Conservation (phyloP, 2,329 filamentous ascomycete genomes). For the Penicillium sp. region DNA sequence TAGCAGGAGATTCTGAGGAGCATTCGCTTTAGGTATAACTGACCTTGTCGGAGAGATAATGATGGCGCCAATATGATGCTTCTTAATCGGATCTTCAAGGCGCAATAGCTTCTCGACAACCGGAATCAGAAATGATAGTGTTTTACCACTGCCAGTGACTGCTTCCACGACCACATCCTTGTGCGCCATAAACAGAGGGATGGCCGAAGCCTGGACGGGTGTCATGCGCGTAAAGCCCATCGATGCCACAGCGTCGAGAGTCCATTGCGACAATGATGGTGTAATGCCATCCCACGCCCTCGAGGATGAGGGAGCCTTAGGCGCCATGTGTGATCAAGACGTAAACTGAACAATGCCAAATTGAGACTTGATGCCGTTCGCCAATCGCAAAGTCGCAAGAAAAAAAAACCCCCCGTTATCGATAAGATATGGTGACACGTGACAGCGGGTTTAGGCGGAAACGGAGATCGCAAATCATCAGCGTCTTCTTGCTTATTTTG, state of each 20-base stretch:
- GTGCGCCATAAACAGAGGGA: slow-evolving; percentile 85
- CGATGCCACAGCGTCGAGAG: slow-evolving; percentile 78
- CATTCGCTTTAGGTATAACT: slow-evolving; percentile 12
- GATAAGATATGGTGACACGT: slow-evolving; percentile 44
- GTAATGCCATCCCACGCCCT: slow-evolving; percentile 72
- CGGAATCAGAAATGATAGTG: slow-evolving; percentile 82
- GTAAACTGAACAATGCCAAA: background rate
- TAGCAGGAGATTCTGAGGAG: background rate
- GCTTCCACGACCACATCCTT: slow-evolving; percentile 94
- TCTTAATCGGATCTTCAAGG: slow-evolving; percentile 81
- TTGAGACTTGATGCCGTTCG: slow-evolving; percentile 1
- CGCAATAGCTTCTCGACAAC: slow-evolving; percentile 81
- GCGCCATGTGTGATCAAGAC: slow-evolving; percentile 34
- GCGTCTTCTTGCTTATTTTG: slow-evolving; percentile 19
- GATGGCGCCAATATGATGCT: slow-evolving; percentile 87
- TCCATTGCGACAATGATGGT: slow-evolving; percentile 78
- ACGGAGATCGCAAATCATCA: slow-evolving; percentile 23
- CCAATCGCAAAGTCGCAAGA: slow-evolving; percentile 14
- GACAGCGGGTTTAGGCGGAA: slow-evolving; percentile 29
- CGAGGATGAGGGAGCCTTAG: slow-evolving; percentile 55
- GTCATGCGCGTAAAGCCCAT: slow-evolving; percentile 91
- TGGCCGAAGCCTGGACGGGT: slow-evolving; percentile 90
- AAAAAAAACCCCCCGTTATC: slow-evolving; percentile 35
- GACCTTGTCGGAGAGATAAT: slow-evolving; percentile 83
- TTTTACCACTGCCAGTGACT: slow-evolving; percentile 91